Evolutionary conservation across 352 stramenopile species (phyloP), one percentile per base, ranked within the genome.

Genomic region (Pythium dissotocum): DNA sequence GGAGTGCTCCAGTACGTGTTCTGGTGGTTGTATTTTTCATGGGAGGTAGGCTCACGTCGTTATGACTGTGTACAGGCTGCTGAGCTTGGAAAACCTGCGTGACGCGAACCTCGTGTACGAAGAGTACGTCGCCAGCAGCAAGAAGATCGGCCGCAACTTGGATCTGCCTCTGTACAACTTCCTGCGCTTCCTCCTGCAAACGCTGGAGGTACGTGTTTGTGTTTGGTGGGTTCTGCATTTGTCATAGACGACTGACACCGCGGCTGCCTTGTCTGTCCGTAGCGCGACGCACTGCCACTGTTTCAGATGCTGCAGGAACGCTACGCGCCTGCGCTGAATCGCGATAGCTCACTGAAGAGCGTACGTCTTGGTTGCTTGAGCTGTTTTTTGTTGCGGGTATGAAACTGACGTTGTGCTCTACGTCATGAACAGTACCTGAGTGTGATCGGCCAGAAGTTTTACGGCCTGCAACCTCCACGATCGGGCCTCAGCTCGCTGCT

Each of bases 221-320:
- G 21, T 24, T 24, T 24, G 21, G 21, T 24, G 21, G 21, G 21
- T 24, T 24, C 21, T 24, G 21, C 21, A 24, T 24, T 24, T 24
- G 21, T 24, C 21, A 24, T 24, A 24, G 21, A 24, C 21, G 21
- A 24, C 21, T 24, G 21, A 24, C 21, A 24, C 21, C 21, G 21
- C 21, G 21, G n/a, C 18, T 35, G 49, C n/a, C 40, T 12, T 63
- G 18, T 30, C 24, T 57, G 0, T 60, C 40, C 63, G 9, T 52
- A 96, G 89, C 79, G 89, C 36, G 83, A 96, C 67, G 89, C 89
- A 44, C 63, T 94, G 18, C 86, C 89, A 9, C 77, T 97, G 14
- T 97, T 95, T 70, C 88, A 95, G 59, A 79, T 95, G 71, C 85
- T 97, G 7, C 80, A 95, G 65, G 89, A 97, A 61, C 85, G 84